These are phyloP conservation scores for Pseudopithomyces chartarum DNA, from an alignment of 2,329 filamentous ascomycete genomes.

Conservation along the genomic window DNA sequence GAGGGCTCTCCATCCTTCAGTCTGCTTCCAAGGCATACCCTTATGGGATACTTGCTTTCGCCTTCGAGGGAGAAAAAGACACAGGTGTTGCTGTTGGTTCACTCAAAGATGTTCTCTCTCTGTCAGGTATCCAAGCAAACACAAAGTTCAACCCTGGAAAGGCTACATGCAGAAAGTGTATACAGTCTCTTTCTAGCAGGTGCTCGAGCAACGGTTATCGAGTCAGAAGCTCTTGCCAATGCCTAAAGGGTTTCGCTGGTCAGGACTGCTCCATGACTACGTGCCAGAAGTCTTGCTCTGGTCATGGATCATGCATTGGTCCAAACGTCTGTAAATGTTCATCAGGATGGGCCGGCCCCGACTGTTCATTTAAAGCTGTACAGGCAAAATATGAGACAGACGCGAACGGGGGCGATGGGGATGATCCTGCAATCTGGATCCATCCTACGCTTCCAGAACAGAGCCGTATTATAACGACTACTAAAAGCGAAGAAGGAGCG, in stretches of 20 bases:
- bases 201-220: constrained; percentile 23
- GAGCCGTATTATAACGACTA: constrained; percentile 59
- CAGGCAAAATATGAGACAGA: constrained; percentile 39
- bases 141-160: constrained; percentile 23
- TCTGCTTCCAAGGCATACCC: constrained; percentile 15
- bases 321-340: constrained; percentile 34
- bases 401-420: constrained; percentile 39
- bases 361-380: constrained; percentile 35
- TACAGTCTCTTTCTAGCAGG: constrained; percentile 15
- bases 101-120: constrained; percentile 16
- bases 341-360: constrained; percentile 29
- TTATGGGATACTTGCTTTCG: constrained; percentile 27
- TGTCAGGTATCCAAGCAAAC: constrained; percentile 24
- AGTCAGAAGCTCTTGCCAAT: constrained; percentile 19
- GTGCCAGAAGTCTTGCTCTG: constrained; percentile 34
- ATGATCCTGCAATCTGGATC: constrained; percentile 41
- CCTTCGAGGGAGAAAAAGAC: constrained; percentile 32
- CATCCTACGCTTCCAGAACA: constrained; percentile 39
- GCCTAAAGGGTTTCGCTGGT: constrained; percentile 33
- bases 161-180: constrained; percentile 23
- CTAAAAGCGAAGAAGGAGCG: constrained; percentile 56
- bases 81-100: constrained; percentile 31
- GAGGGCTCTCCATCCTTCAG: constrained; percentile 32
- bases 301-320: constrained; percentile 30
- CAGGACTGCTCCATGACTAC: constrained; percentile 22